Evolutionary conservation across 805 yeast genomes (phyloP), one percentile per base, ranked within the genome.

Genomic region (Ogataea ramenticola): DNA sequence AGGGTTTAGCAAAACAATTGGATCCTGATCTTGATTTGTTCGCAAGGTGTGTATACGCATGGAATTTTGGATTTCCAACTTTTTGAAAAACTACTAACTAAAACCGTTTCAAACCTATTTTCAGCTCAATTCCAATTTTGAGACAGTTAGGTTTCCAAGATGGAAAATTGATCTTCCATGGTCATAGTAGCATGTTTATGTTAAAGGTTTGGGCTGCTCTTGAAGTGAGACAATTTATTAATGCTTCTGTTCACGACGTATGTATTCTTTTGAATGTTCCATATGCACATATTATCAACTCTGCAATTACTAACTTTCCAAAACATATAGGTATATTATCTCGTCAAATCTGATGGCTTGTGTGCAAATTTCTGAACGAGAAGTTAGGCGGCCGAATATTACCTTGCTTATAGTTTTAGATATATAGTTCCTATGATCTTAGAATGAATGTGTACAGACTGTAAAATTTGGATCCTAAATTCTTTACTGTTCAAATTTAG

Each of bases 1-100:
- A 93, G 63, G 99, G 99, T 11, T 85, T 93, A 43, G 98, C 99
- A 19, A 74, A 98, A 58, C 96, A 85, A 62, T 70, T 93, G 44
- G 96, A 93, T 62, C 97, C 98, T 2, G 80, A 88, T 36, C 71
- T 93, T 56, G 99, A 93, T 65, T 74, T 93, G 41, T 91, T 93
- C 74, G 95, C 95, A 75, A 86, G 95, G 93, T 86, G 79, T 74
- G 93, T 85, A 82, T 81, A 59, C 53, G 68, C 66, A 40, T 58
- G 65, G 66, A 57, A 55, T 33, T 51, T 64, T 39, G 68, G 67
- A 34, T 60, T 65, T 39, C 67, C 68, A 33, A 63, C 67, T 34
- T 54, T 49, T 52, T 36, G 6, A 24, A 6, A 7, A 24, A 24
- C 10, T 24, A 7, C 10, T 24, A 24, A 30, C 38, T 35, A 35